phyloP scores from a whole-genome alignment of 2,329 filamentous ascomycete species.

The Penicillium sp. region DNA sequence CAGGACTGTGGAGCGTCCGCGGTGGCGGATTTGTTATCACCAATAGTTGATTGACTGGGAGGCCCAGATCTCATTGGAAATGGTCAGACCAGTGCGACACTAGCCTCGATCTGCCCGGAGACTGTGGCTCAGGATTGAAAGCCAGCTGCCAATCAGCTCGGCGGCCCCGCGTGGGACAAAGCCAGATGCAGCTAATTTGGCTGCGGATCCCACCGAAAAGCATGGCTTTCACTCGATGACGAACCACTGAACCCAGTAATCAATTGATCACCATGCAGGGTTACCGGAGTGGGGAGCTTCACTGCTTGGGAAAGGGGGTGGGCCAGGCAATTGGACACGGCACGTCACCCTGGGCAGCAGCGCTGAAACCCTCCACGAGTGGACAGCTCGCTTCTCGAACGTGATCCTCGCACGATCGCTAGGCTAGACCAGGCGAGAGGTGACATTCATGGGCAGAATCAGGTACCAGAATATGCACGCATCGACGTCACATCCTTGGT shows the following conservation, averaged over 20 bases:
- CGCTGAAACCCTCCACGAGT: background rate
- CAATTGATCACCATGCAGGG: conserved; percentile 22
- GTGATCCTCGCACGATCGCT: background rate
- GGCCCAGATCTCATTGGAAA: conserved; percentile 21
- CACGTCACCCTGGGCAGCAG: conserved; percentile 6
- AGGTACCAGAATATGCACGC: background rate
- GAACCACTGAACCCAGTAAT: conserved; percentile 20
- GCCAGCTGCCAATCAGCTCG: conserved; percentile 15
- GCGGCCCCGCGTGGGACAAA: conserved; percentile 27
- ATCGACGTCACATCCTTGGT: background rate
- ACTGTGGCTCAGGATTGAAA: conserved; percentile 10
- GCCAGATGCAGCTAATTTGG: conserved; percentile 5
- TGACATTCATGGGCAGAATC: background rate
- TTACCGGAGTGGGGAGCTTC: conserved; percentile 8
- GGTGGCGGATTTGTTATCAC: conserved; percentile 32
- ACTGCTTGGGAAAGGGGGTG: conserved; percentile 17
- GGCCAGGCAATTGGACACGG: conserved; percentile 18
- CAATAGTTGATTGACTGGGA: conserved; percentile 30
- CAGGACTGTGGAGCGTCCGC: conserved; percentile 27
- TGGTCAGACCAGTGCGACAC: conserved; percentile 9
- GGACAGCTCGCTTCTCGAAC: conserved; percentile 1
- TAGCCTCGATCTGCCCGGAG: conserved; percentile 23
- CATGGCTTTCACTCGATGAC: conserved; percentile 8
- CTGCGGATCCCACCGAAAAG: conserved; percentile 4
- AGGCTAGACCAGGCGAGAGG: background rate